Base-by-base conservation (phyloP, 2,329 filamentous ascomycete species). In the Amphichorda felina region DNA sequence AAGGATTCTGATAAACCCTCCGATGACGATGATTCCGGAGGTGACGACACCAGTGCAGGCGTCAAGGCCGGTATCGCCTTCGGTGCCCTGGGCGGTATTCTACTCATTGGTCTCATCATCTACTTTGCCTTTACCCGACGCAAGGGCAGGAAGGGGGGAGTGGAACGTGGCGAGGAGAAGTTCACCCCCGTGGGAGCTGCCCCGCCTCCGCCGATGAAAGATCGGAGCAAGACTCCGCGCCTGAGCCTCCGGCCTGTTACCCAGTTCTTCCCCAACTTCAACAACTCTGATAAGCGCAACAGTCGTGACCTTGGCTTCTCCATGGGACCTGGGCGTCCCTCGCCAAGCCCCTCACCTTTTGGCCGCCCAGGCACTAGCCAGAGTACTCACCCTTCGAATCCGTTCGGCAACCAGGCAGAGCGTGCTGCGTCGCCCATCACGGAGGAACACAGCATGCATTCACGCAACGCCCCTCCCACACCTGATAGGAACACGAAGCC, bases 171-270 rank as follows among this genome's bases (percentile, higher is more conserved):
- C 41, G 69, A 83, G 47, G 82, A 88, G 56, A 88, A 87, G 60
- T 60, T 37, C 53, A 63, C 38, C 57, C 60, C 4, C 52, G 38
- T 41, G 13, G 41, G 42, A 19, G 41, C 35, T 15, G 38, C 42
- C 24, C 31, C 42, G 56, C 35, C 22, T 14, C 29, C 24, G 21
- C 34, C 34, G 8, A 35, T 26, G 18, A 36, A 32, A n/a, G 35
- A 36, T 22, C 9, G 18, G 7, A 18, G 14, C 19, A 42, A 64
- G 67, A 79, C 87, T 30, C 86, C 87, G n/a, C 80, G 80, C 42
- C 70, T 95, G 41, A 93, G 85, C 50, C 68, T 94, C 36, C 80
- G 86, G 34, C 87, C 87, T 3, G 73, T 91, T 33, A 89, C 85
- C 28, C 78, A 91, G 49, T 88, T 94, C 59, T 68, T 84, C 27